These are phyloP conservation scores for Fabrea salina DNA, from an alignment of 169 alveolate genomes.

Conservation along the genomic window DNA sequence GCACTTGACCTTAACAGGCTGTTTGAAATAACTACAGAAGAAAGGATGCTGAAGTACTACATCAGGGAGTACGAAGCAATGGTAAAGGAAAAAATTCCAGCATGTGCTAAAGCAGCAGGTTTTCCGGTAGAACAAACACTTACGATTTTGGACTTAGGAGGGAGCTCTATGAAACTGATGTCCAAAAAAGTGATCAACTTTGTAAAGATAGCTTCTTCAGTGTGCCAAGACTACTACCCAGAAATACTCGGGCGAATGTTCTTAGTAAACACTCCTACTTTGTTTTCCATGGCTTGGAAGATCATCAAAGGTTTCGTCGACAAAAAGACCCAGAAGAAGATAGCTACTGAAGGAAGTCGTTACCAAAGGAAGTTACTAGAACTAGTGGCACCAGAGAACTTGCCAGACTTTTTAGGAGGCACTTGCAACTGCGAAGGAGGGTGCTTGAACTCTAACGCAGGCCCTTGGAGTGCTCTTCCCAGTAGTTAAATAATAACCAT, in stretches of 20 bases:
- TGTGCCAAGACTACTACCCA: slow-evolving; percentile 92
- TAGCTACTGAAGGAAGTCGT: slow-evolving; percentile 75
- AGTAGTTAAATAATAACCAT: too few species aligned
- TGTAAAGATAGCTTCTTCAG: slow-evolving; percentile 60
- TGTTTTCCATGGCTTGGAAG: slow-evolving; percentile 89
- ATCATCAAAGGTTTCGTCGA: slow-evolving; percentile 86
- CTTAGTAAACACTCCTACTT: slow-evolving; percentile 86
- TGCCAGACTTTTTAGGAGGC: slow-evolving; percentile 80
- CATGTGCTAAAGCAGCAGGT: slow-evolving; percentile 71
- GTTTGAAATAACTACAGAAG: slow-evolving; percentile 61
- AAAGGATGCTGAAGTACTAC: slow-evolving; percentile 67
- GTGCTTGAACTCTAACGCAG: slow-evolving; percentile 41
- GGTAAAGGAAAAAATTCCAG: slow-evolving; percentile 63
- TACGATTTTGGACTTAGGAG: slow-evolving; percentile 66
- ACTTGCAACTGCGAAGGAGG: slow-evolving; percentile 49
- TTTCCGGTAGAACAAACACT: slow-evolving; percentile 59
- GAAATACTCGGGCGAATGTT: slow-evolving; percentile 87
- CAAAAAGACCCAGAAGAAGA: slow-evolving; percentile 86
- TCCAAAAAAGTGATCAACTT: slow-evolving; percentile 65
- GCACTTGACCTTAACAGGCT: slow-evolving; percentile 51
- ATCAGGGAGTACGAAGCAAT: slow-evolving; percentile 65
- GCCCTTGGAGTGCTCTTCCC: slow-evolving; percentile 76
- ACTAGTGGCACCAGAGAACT: slow-evolving; percentile 61
- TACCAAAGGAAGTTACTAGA: slow-evolving; percentile 66
- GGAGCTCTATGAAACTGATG: slow-evolving; percentile 64